Percentiles rank a stretch among this genome's conserved stretches.
phyloP scores from a whole-genome alignment of 2,329 filamentous ascomycete genomes.

The Arachnomyces sp. region DNA sequence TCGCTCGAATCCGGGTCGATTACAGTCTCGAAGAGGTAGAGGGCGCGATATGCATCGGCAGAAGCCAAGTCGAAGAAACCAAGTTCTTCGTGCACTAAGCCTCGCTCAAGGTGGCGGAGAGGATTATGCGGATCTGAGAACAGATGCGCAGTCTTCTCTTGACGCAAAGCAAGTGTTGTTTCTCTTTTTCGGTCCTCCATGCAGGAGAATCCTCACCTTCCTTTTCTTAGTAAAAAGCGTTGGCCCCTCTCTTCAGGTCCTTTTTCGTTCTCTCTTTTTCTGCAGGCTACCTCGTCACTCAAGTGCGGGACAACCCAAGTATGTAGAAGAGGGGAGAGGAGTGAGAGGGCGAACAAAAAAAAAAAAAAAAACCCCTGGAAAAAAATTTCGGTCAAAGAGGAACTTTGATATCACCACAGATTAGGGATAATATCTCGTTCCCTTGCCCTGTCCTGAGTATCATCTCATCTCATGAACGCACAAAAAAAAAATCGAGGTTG shows the following conservation, averaged over 20 bases:
- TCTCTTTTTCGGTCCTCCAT: too few species aligned
- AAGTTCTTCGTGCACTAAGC: constrained; percentile 60
- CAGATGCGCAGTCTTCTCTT: constrained; percentile 44
- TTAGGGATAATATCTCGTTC: neutral
- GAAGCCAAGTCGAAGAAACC: constrained; percentile 85
- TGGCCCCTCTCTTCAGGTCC: constrained; percentile 15
- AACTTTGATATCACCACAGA: constrained; percentile 4
- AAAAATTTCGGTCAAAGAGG: neutral
- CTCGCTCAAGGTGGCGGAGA: constrained; percentile 44
- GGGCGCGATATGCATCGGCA: constrained; percentile 80
- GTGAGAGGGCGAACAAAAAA: constrained; percentile 4
- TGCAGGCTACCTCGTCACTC: neutral
- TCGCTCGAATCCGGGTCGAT: constrained; percentile 66
- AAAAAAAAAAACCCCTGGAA: neutral
- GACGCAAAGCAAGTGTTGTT: constrained; percentile 28
- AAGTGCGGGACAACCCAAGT: neutral
- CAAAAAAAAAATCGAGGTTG: neutral
- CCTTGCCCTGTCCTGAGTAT: neutral
- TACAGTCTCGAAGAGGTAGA: constrained; percentile 78
- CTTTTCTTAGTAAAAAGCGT: constrained; percentile 26
- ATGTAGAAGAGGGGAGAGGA: neutral
- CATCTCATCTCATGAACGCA: constrained; percentile 7
- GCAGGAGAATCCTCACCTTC: constrained; percentile 11
- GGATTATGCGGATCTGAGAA: constrained; percentile 35
- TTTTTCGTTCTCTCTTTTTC: neutral